phyloP scores from a whole-genome alignment of 495 filamentous ascomycete species.

The Neurospora tetrasperma region DNA sequence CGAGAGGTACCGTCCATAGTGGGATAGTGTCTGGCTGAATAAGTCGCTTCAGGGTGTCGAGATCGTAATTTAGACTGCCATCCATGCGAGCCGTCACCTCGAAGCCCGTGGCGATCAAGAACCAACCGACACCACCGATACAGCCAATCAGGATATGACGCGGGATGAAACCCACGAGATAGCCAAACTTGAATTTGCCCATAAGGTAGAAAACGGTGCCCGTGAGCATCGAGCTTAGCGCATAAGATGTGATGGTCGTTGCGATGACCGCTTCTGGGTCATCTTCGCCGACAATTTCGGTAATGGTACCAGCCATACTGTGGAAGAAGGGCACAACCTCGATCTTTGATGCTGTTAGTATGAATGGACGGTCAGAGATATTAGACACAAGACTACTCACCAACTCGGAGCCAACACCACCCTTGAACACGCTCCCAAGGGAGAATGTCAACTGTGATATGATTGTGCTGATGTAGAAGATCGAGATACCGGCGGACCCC shows the following conservation, averaged over 20 bases:
- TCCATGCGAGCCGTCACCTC: conserved; percentile 89
- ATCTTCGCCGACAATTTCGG: conserved; percentile 64
- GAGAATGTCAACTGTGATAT: conserved; percentile 92
- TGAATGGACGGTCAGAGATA: not conserved
- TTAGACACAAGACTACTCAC: conserved; percentile 28
- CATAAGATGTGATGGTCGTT: conserved; percentile 84
- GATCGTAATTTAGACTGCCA: conserved; percentile 69
- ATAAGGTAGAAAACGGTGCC: conserved; percentile 85
- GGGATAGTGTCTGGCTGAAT: conserved; percentile 58
- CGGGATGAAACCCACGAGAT: conserved; percentile 91
- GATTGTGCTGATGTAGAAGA: conserved; percentile 97
- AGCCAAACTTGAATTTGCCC: conserved; percentile 74
- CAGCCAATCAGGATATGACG: conserved; percentile 93
- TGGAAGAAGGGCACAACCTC: conserved; percentile 98
- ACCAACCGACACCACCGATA: conserved; percentile 97
- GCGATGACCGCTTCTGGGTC: conserved; percentile 78
- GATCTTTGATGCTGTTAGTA: conserved; percentile 43
- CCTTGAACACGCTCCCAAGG: conserved; percentile 76
- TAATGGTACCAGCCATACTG: conserved; percentile 88
- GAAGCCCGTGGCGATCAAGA: conserved; percentile 79
- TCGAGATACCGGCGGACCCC: conserved; percentile 88
- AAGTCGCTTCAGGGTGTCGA: conserved; percentile 64
- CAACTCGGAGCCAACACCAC: conserved; percentile 94
- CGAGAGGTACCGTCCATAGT: conserved; percentile 75
- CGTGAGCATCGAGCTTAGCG: conserved; percentile 83